phyloP scores from a whole-genome alignment of 495 filamentous ascomycete genomes.

The Halenospora varia region DNA sequence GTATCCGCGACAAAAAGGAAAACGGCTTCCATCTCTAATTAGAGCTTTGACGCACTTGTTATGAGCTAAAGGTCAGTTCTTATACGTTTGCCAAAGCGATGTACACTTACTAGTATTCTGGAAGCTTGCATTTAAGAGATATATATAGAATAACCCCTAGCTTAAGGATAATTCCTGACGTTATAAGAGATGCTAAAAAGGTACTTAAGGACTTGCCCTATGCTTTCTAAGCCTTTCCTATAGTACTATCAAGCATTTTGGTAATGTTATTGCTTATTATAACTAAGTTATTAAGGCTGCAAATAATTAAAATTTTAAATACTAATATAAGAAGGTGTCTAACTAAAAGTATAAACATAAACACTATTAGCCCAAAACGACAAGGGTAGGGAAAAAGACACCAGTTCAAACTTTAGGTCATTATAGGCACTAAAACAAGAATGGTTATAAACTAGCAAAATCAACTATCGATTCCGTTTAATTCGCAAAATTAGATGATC shows the following conservation, averaged over 20 bases:
- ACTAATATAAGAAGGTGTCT: background rate
- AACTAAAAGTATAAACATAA: background rate
- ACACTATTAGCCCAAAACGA: background rate
- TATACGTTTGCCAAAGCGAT: background rate
- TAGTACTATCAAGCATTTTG: conserved; percentile 9
- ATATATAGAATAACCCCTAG: conserved; percentile 5
- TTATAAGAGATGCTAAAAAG: conserved; percentile 59
- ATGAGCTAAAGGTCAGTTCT: background rate
- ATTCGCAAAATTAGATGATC: background rate
- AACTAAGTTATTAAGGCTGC: background rate
- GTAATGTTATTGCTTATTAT: conserved; percentile 5
- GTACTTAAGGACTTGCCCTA: conserved; percentile 33
- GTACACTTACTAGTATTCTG: conserved; percentile 5
- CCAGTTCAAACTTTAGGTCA: background rate
- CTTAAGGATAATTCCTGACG: conserved; percentile 28
- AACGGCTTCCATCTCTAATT: conserved; percentile 7
- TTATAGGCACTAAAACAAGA: background rate
- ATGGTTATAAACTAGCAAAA: background rate
- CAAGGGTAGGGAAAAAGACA: background rate
- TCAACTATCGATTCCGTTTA: background rate
- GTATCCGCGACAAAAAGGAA: conserved; percentile 52
- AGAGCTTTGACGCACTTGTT: background rate
- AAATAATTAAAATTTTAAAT: background rate
- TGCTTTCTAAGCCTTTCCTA: conserved; percentile 26
- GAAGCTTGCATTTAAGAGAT: conserved; percentile 5